phyloP scores from a whole-genome alignment of 306 rosid species.

The Argentina anserina region DNA sequence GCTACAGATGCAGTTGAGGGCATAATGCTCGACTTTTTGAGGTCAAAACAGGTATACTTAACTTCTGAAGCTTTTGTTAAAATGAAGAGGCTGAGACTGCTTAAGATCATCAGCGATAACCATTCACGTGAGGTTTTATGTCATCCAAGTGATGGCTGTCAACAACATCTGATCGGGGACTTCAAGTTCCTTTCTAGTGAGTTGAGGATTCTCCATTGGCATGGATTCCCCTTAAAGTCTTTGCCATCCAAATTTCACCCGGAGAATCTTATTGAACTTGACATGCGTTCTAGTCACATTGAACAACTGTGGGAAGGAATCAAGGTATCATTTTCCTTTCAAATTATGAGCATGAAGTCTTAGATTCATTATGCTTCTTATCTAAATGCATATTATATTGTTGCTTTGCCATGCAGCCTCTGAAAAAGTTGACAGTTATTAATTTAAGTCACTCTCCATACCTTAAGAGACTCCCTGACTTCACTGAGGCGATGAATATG shows the following conservation, averaged over 20 bases:
- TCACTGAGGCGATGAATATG: constrained; percentile 16
- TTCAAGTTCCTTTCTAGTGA: constrained; percentile 1
- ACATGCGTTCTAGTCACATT: constrained; percentile 10
- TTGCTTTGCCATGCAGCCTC: constrained; percentile 6
- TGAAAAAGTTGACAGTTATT: not conserved
- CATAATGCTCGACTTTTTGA: not conserved
- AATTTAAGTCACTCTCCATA: constrained; percentile 1
- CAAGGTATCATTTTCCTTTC: not conserved
- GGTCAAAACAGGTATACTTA: not conserved
- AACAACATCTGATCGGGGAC: not conserved
- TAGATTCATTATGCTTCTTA: not conserved
- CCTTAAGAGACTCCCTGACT: constrained; percentile 19
- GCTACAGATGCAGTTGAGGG: constrained; percentile 15
- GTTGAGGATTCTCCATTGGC: constrained; percentile 23
- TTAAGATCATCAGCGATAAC: not conserved
- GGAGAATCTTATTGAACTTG: constrained; percentile 19
- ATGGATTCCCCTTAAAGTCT: constrained; percentile 13
- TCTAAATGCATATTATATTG: not conserved
- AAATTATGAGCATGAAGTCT: not conserved
- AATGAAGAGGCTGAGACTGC: constrained; percentile 22
- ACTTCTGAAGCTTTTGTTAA: constrained; percentile 24
- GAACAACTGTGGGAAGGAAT: constrained; percentile 10
- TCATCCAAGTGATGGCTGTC: not conserved
- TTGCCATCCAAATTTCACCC: not conserved
- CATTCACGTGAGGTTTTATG: not conserved